A percentile compares a stretch with the other conserved stretches of the same genome.
These are phyloP conservation scores for Lablab purpureus DNA, from an alignment of 306 rosid species.

Conservation along the genomic window DNA sequence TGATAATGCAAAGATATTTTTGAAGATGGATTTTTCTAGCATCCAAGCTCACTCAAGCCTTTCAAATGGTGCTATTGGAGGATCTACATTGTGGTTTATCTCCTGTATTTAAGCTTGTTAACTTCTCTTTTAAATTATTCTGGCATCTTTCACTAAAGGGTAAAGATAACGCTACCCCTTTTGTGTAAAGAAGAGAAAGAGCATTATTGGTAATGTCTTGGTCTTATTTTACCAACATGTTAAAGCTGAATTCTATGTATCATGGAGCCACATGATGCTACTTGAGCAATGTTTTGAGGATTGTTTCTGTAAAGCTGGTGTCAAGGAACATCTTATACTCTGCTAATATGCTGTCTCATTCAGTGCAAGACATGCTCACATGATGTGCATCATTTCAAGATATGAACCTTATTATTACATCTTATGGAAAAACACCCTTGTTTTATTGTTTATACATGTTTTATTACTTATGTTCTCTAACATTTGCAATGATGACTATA, in stretches of 20 bases:
- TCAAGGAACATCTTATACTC: background rate
- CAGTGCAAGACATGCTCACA: background rate
- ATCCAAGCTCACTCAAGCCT: background rate
- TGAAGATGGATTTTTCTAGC: slow-evolving; percentile 6
- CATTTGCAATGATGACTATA: slow-evolving; percentile 5
- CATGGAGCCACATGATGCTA: slow-evolving; percentile 11
- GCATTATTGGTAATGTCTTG: background rate
- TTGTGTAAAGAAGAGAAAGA: slow-evolving; percentile 3
- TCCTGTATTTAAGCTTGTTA: background rate
- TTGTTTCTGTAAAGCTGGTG: background rate
- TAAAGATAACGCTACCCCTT: background rate
- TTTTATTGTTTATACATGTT: slow-evolving; percentile 14
- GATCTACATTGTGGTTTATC: background rate
- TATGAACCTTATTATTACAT: background rate
- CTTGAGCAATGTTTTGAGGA: slow-evolving; percentile 17
- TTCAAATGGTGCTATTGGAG: slow-evolving; percentile 9
- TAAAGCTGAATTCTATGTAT: slow-evolving; percentile 13
- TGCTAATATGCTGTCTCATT: background rate
- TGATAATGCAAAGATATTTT: background rate
- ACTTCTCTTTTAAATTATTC: slow-evolving; percentile 2
- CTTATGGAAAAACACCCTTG: background rate
- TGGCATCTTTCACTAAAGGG: background rate
- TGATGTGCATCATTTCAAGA: slow-evolving; percentile 9
- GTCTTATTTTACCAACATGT: background rate
- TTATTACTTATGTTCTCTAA: background rate